Conservation (phyloP, 2,329 filamentous ascomycete genomes). For the Verticillium albo-atrum region DNA sequence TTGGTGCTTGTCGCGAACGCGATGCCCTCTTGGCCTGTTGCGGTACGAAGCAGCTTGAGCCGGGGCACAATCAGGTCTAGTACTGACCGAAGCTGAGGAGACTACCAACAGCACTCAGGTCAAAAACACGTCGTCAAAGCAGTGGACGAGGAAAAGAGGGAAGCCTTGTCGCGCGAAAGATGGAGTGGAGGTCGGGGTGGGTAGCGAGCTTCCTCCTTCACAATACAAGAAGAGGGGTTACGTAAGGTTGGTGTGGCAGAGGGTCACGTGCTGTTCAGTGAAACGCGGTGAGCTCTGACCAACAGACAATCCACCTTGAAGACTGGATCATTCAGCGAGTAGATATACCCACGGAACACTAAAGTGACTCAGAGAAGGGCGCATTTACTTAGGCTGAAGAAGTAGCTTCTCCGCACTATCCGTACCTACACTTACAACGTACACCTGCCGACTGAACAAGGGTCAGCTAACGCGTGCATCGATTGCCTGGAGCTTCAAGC, state of each 20-base stretch:
- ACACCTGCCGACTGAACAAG: neutral
- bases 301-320: neutral
- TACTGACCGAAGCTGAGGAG: neutral
- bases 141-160: neutral
- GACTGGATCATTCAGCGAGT: neutral
- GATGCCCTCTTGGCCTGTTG: neutral
- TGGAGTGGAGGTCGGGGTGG: neutral
- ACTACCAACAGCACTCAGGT: neutral
- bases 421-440: neutral
- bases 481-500: conserved; percentile 16
- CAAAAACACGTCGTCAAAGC: neutral
- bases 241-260: neutral
- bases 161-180: neutral
- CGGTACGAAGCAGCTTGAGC: too few species aligned
- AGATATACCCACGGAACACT: neutral
- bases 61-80: too few species aligned
- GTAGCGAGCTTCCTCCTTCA: neutral
- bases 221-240: neutral
- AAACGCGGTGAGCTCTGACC: neutral
- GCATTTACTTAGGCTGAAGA: neutral
- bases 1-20: neutral
- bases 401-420: neutral
- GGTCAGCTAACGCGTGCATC: conserved; percentile 13
- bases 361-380: neutral
- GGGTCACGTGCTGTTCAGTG: neutral